Conservation (phyloP, 139 green algal genomes). For the Chlorella sp. region DNA sequence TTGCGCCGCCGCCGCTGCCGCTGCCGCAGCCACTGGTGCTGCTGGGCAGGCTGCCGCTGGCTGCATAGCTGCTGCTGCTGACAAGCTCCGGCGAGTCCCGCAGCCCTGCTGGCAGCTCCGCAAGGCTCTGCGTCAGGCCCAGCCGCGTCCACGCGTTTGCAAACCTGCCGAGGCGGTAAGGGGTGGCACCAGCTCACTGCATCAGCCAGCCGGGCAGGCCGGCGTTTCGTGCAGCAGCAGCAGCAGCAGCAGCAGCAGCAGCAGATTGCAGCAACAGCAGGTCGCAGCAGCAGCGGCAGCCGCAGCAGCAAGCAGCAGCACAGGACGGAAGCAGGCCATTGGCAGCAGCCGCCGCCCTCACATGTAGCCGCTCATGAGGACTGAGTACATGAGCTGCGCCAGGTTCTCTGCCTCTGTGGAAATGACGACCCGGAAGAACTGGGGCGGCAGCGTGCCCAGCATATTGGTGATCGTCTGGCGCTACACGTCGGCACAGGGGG, state of each 20-base stretch:
- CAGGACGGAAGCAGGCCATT: too few species aligned
- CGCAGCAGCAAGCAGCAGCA: too few species aligned
- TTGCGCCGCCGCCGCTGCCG: not conserved
- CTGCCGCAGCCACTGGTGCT: not conserved
- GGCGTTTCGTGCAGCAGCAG: too few species aligned
- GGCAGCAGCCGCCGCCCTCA: too few species aligned
- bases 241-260: too few species aligned
- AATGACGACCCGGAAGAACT: constrained; percentile 87
- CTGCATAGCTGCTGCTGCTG: not conserved
- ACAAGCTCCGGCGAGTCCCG: constrained; percentile 7
- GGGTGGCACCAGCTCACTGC: too few species aligned
- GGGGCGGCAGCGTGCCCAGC: constrained; percentile 80
- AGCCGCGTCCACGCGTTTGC: constrained; percentile 81
- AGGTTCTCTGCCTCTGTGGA: constrained; percentile 80
- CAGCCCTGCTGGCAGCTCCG: not conserved
- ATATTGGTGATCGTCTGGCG: constrained; percentile 82
- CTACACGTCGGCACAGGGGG: constrained; percentile 61
- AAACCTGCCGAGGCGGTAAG: constrained; percentile 65
- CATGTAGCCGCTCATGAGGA: constrained; percentile 89
- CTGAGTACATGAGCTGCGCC: constrained; percentile 86
- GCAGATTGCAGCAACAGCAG: too few species aligned
- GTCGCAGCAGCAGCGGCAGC: too few species aligned
- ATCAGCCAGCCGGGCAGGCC: too few species aligned
- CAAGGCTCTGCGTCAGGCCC: constrained; percentile 57
- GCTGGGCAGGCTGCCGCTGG: not conserved